Evolutionary conservation across 192 early-diverging fungal genomes (phyloP), one percentile per base, ranked within the genome.

Genomic region (Obelidium mucronatum): DNA sequence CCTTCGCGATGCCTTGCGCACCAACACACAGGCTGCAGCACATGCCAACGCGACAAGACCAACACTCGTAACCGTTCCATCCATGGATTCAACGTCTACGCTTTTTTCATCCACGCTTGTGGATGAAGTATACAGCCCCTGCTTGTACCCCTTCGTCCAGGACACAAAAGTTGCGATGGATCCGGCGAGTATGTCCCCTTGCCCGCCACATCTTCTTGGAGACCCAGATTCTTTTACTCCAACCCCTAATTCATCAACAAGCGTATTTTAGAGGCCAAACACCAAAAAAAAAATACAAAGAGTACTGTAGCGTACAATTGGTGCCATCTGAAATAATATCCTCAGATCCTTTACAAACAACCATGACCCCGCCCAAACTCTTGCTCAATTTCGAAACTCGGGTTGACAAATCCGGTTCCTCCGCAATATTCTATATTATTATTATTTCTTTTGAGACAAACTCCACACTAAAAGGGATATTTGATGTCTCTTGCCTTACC

Each of bases 161-260:
- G 92, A 93, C 51, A 98, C 58, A 34, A 97, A 97, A 15, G 97
- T 88, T 0, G 91, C 93, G 34, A 95, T 77, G 4, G 90, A 72
- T 22, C 98, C 98, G 15, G 93, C 88, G 31, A 99, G 84, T 4
- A 99, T 81, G 78, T 99, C 98, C 36, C 98, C 98, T 73, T 98
- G 98, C 1, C 98, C 97, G 26, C 98, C 98, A 76, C 94, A 96
- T 17, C 98, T 82, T 54, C 95, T 89, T 51, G 94, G 80, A 2
- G 66, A 75, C 8, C 60, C 59, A 22, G 5, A 28, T 62, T 78
- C 68, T 62, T 17, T 22, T n/a, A 66, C 34, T 2, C 19, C 36
- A 65, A 69, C 26, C 11, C 22, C 40, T 56, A 5, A 52, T 73
- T 48, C 19, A 48, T 48, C 19, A 48, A 15, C n/a, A n/a, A n/a